These are phyloP conservation scores for Rhododendron molle DNA, from an alignment of 148 eudicot genomes.

Conservation along the genomic window DNA sequence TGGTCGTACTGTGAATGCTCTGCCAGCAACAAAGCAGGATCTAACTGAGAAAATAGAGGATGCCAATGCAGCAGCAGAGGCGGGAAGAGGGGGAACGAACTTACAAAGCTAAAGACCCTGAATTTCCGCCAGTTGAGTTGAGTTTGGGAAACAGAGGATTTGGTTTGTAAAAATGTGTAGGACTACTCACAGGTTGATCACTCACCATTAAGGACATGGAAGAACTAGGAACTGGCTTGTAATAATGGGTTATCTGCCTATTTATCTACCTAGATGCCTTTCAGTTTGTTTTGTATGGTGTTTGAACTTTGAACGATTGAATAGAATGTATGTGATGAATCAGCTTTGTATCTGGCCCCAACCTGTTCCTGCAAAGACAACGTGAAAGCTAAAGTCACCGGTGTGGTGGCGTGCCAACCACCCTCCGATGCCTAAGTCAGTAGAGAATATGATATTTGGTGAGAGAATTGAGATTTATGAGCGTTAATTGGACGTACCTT, in stretches of 20 bases:
- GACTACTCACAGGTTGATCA: not conserved
- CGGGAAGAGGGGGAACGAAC: slow-evolving; percentile 49
- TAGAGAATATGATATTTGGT: too few relatives aligned
- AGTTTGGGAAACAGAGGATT: not conserved
- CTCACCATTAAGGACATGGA: not conserved
- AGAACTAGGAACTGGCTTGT: not conserved
- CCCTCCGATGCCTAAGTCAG: too few relatives aligned
- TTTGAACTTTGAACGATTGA: not conserved
- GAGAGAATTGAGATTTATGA: too few relatives aligned
- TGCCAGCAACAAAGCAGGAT: not conserved
- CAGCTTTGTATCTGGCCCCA: too few relatives aligned
- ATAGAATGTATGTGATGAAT: not conserved
- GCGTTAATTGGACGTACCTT: too few relatives aligned
- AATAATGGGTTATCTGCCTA: not conserved
- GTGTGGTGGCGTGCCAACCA: too few relatives aligned
- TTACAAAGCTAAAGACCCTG: slow-evolving; percentile 37
- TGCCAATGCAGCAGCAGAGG: slow-evolving; percentile 36
- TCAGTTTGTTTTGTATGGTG: not conserved
- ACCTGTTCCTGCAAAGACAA: too few relatives aligned
- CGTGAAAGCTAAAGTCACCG: too few relatives aligned
- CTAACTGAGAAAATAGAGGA: slow-evolving; percentile 20
- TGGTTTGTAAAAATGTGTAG: not conserved
- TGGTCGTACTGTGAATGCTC: not conserved
- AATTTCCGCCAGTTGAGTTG: slow-evolving; percentile 10
- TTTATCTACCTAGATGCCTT: not conserved